phyloP scores from a whole-genome alignment of 306 rosid genomes.

The Echinosophora koreensis region DNA sequence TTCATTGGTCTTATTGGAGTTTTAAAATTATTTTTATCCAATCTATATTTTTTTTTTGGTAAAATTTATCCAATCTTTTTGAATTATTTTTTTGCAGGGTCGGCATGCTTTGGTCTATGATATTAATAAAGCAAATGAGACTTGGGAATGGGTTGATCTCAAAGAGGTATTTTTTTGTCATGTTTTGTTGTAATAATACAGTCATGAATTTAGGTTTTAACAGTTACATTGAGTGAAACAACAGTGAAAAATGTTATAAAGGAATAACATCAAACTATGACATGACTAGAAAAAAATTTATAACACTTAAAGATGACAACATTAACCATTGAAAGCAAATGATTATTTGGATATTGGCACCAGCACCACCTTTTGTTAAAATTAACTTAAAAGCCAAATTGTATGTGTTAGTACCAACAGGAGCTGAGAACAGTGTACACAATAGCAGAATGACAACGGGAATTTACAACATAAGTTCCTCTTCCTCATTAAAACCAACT shows the following conservation, averaged over 20 bases:
- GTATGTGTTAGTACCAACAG: background rate
- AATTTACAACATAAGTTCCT: background rate
- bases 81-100: conserved; percentile 60
- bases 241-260: background rate
- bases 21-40: too few species aligned
- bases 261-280: conserved; percentile 31
- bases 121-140: conserved; percentile 73
- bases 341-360: background rate
- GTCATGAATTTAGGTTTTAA: conserved; percentile 1
- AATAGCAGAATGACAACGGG: background rate
- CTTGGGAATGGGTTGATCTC: conserved; percentile 98
- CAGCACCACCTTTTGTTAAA: background rate
- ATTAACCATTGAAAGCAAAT: background rate
- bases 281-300: background rate
- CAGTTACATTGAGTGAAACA: background rate
- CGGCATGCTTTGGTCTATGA: conserved; percentile 93
- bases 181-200: conserved; percentile 27
- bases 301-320: conserved; percentile 15
- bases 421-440: background rate
- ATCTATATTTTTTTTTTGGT: background rate
- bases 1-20: background rate
- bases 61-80: conserved; percentile 22
- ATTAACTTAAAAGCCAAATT: background rate
- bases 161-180: conserved; percentile 74
- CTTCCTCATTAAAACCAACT: background rate